Conservation (phyloP, 148 eudicot species). For the Rhododendron vialii region DNA sequence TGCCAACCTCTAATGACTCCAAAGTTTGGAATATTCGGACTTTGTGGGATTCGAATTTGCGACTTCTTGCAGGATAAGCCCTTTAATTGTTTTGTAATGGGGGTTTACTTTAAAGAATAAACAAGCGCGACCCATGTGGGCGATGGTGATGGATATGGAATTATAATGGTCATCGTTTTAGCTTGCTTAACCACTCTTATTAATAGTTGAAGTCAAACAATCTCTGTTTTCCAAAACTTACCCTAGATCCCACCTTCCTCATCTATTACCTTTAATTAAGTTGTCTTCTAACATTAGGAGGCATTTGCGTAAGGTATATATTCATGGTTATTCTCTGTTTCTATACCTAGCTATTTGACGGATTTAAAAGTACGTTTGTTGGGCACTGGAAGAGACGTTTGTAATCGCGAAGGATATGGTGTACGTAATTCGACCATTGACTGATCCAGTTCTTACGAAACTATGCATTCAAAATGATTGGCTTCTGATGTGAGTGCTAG, state of each 20-base stretch:
- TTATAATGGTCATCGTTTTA: background rate
- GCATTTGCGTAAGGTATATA: background rate
- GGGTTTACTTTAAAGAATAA: background rate
- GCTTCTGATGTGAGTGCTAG: background rate
- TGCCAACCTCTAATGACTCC: background rate
- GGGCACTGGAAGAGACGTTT: background rate
- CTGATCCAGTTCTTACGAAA: background rate
- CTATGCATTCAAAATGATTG: background rate
- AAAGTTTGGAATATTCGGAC: background rate
- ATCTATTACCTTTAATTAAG: no score
- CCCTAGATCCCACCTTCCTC: background rate
- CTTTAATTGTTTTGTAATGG: no score
- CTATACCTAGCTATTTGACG: background rate
- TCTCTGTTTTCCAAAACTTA: background rate
- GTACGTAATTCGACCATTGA: background rate
- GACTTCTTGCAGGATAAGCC: background rate
- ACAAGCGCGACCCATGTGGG: conserved; percentile 11
- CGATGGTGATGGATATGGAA: conserved; percentile 13
- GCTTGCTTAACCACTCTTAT: background rate
- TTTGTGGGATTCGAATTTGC: no score
- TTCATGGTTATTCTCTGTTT: background rate
- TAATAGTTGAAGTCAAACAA: background rate
- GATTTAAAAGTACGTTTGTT: background rate
- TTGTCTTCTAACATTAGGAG: background rate
- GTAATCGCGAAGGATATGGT: background rate